These are phyloP conservation scores for Xylaria telfairii DNA, from an alignment of 495 filamentous ascomycete genomes.

Conservation along the genomic window DNA sequence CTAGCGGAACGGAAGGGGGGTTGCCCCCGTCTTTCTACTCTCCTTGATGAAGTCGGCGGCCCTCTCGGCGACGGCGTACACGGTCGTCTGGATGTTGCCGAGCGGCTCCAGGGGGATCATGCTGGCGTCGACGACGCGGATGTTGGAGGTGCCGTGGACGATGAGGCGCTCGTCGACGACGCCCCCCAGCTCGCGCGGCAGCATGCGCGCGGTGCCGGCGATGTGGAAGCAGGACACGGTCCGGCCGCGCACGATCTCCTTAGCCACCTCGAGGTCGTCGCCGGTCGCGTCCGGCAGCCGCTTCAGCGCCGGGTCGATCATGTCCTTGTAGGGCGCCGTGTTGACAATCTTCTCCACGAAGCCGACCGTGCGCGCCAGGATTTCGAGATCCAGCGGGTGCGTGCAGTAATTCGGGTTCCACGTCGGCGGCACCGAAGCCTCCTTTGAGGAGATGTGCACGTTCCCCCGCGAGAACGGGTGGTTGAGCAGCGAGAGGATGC, in stretches of 20 bases:
- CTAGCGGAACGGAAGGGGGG: constrained; percentile 9
- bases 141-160: constrained; percentile 55
- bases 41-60: constrained; percentile 62
- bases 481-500: constrained; percentile 48
- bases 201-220: constrained; percentile 46
- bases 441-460: constrained; percentile 58
- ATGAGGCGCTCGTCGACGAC: constrained; percentile 50
- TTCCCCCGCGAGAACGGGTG: constrained; percentile 63
- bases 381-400: constrained; percentile 58
- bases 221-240: constrained; percentile 49
- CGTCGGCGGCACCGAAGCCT: constrained; percentile 43
- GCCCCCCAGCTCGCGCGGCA: constrained; percentile 44
- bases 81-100: constrained; percentile 57
- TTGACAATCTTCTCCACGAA: constrained; percentile 54
- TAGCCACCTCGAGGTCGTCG: constrained; percentile 44
- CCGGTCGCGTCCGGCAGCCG: constrained; percentile 32
- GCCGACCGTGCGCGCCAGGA: constrained; percentile 53
- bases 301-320: constrained; percentile 43
- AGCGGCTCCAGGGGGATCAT: constrained; percentile 55
- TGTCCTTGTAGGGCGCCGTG: constrained; percentile 44
- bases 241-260: constrained; percentile 44
- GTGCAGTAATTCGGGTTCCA: constrained; percentile 63
- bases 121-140: constrained; percentile 63
- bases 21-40: constrained; percentile 9
- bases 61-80: constrained; percentile 63